Evolutionary conservation across 2,329 filamentous ascomycete species (phyloP).

Genomic region (Westerdykella aurantiaca): DNA sequence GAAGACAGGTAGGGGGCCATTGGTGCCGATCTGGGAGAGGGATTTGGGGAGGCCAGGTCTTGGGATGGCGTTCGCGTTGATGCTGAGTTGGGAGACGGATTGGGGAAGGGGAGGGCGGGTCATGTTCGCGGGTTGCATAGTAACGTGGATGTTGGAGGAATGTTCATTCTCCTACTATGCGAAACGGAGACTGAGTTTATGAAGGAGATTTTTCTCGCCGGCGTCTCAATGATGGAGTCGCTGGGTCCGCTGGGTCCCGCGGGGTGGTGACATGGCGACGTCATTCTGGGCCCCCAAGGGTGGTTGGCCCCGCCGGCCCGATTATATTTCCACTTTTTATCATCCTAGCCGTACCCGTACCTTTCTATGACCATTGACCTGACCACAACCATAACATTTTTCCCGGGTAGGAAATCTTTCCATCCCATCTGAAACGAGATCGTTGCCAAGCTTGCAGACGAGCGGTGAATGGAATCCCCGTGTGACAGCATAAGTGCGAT

Average conservation of each 20-base stretch:
- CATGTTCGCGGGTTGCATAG: background rate
- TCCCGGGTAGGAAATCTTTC: too few species aligned
- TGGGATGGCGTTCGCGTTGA: background rate
- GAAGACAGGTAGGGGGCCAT: conserved; percentile 24
- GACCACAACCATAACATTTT: too few species aligned
- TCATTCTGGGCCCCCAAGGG: background rate
- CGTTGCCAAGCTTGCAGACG: too few species aligned
- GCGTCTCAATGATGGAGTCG: background rate
- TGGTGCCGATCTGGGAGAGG: conserved; percentile 4
- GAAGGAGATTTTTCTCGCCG: background rate
- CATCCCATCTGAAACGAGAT: too few species aligned
- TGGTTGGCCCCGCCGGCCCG: background rate
- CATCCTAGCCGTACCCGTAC: too few species aligned
- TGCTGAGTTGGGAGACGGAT: background rate
- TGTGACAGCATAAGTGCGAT: too few species aligned
- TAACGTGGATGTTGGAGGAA: background rate
- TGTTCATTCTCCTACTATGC: too few species aligned
- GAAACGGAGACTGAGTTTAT: too few species aligned
- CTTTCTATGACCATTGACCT: too few species aligned
- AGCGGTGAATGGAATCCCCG: too few species aligned
- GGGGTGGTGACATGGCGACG: conserved; percentile 1
- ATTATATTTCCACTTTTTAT: too few species aligned
- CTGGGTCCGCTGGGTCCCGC: background rate
- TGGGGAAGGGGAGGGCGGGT: background rate
- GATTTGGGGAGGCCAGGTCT: background rate